Evolutionary conservation across 768 basidiomycete species (phyloP).

Genomic region (Pleurotus salmoneostramineus): DNA sequence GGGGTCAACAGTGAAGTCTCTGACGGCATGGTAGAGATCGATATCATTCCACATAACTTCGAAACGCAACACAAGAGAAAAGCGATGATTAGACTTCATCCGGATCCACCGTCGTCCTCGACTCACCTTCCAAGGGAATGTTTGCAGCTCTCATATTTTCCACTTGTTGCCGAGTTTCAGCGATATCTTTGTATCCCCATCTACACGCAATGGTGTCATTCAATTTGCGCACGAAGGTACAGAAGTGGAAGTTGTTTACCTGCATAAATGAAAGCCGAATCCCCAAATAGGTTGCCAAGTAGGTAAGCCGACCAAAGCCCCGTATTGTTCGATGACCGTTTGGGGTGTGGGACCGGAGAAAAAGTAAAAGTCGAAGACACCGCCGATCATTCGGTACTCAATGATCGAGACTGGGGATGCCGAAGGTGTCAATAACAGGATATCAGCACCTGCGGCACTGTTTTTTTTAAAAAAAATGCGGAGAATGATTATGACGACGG

Average conservation of each 20-base stretch:
- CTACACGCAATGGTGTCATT: conserved; percentile 11
- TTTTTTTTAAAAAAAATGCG: neutral
- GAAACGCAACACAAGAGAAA: neutral
- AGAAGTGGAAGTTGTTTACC: conserved; percentile 19
- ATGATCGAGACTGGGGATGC: conserved; percentile 40
- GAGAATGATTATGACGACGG: too few species aligned
- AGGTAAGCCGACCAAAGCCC: conserved; percentile 48
- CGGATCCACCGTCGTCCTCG: neutral
- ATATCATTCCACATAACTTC: conserved; percentile 79
- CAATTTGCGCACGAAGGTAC: neutral
- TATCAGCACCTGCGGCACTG: conserved; percentile 68
- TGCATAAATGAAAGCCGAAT: conserved; percentile 64
- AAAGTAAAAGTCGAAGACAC: conserved; percentile 77
- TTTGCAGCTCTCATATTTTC: conserved; percentile 55
- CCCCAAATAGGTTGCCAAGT: conserved; percentile 59
- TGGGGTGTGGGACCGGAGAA: conserved; percentile 53
- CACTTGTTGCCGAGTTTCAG: conserved; percentile 53
- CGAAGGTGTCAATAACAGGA: conserved; percentile 59
- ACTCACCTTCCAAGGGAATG: conserved; percentile 71
- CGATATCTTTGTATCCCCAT: conserved; percentile 43
- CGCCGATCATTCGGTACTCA: conserved; percentile 67
- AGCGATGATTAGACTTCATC: too few species aligned
- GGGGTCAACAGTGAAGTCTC: conserved; percentile 64
- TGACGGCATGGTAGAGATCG: conserved; percentile 63
- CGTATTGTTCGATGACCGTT: conserved; percentile 54